phyloP scores from a whole-genome alignment of 768 basidiomycete species.

The Neoboletus brunneissimus region DNA sequence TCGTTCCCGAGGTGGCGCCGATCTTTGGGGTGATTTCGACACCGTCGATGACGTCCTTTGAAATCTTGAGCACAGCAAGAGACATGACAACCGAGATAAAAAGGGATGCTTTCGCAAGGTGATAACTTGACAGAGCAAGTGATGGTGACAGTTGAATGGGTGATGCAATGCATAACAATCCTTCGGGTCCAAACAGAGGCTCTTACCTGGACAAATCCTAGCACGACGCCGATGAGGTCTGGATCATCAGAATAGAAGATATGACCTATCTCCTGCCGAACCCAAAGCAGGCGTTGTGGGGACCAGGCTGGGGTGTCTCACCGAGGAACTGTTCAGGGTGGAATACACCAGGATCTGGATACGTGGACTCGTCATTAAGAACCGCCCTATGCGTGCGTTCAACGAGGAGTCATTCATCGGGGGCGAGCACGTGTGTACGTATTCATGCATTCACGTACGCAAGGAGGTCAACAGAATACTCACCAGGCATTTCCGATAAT shows the following conservation, averaged over 20 bases:
- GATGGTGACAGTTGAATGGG: neutral
- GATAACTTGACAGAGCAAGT: conserved; percentile 17
- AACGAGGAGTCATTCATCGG: neutral
- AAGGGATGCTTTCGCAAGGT: conserved; percentile 29
- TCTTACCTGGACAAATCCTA: conserved; percentile 23
- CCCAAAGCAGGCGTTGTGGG: conserved; percentile 21
- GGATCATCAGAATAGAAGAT: neutral
- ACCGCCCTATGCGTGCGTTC: conserved; percentile 40
- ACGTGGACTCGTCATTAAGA: conserved; percentile 44
- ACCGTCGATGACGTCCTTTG: conserved; percentile 41
- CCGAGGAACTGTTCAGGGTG: conserved; percentile 34
- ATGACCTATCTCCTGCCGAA: conserved; percentile 29
- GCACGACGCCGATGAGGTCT: neutral
- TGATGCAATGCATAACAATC: no score
- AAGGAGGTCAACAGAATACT: conserved; percentile 5
- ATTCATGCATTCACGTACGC: conserved; percentile 4
- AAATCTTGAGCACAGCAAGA: conserved; percentile 45
- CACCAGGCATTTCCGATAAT: conserved; percentile 25
- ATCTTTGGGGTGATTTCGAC: conserved; percentile 43
- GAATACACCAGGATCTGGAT: conserved; percentile 33
- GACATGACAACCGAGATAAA: conserved; percentile 33
- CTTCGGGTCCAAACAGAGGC: neutral
- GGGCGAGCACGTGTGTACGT: neutral
- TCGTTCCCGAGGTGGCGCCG: conserved; percentile 40
- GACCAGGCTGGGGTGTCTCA: conserved; percentile 10